phyloP scores from a whole-genome alignment of 106 monocot genomes.

The Iris macrosiphon region DNA sequence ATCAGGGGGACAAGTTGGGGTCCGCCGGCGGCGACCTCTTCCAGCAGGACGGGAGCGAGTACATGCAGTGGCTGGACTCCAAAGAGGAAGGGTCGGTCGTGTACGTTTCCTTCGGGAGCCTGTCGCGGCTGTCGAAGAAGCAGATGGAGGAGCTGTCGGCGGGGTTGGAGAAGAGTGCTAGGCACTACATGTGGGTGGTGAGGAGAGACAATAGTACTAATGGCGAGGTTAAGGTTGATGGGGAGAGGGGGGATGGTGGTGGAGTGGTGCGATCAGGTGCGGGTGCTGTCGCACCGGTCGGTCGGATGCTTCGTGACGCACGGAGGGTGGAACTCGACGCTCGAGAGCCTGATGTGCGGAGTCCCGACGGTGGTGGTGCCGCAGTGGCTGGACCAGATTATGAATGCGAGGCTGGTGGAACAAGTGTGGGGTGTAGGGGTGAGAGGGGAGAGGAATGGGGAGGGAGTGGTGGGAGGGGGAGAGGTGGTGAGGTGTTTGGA shows the following conservation, averaged over 20 bases:
- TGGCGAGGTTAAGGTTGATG: background rate
- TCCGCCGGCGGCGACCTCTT: background rate
- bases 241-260: constrained; percentile 9
- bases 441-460: background rate
- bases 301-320: constrained; percentile 29
- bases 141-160: constrained; percentile 12
- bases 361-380: constrained; percentile 17
- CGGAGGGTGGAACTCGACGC: no score
- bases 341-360: constrained; percentile 4
- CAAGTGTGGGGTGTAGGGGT: background rate
- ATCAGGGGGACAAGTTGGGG: background rate
- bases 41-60: constrained; percentile 1
- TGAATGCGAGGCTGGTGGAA: constrained; percentile 1
- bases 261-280: constrained; percentile 15
- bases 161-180: constrained; percentile 3
- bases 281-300: constrained; percentile 9
- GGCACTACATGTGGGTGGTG: constrained; percentile 17
- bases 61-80: constrained; percentile 24
- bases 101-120: constrained; percentile 9
- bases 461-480: background rate
- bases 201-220: constrained; percentile 5
- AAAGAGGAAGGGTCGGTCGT: constrained; percentile 12
- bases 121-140: background rate
- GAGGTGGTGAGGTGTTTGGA: background rate
- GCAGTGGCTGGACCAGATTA: constrained; percentile 2